Evolutionary conservation across 768 basidiomycete genomes (phyloP).

Genomic region (Suillus occidentalis): DNA sequence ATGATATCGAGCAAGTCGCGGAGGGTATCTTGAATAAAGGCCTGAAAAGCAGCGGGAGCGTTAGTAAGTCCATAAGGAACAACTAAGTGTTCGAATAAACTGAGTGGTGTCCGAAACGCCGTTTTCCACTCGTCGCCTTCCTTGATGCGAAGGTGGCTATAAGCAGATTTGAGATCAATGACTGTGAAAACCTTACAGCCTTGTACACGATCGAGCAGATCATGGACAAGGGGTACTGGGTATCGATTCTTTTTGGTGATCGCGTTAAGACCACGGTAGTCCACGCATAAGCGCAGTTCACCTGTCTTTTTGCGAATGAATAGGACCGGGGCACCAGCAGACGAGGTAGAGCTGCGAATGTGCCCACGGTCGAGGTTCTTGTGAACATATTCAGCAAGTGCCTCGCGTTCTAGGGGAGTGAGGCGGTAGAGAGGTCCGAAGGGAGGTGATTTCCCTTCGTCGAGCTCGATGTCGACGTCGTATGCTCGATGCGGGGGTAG

Average conservation of each 20-base stretch:
- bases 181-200: slow-evolving; percentile 29
- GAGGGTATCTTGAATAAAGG: slow-evolving; percentile 39
- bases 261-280: slow-evolving; percentile 35
- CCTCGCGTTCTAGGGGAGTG: slow-evolving; percentile 30
- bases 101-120: slow-evolving; percentile 38
- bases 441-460: slow-evolving; percentile 25
- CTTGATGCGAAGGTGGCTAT: slow-evolving; percentile 36
- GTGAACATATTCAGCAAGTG: slow-evolving; percentile 36
- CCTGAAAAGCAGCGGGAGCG: slow-evolving; percentile 42
- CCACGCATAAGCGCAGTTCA: slow-evolving; percentile 30
- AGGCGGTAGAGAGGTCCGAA: slow-evolving; percentile 37
- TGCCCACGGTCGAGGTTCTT: slow-evolving; percentile 26
- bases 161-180: slow-evolving; percentile 41
- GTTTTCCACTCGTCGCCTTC: slow-evolving; percentile 44
- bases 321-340: slow-evolving; percentile 33
- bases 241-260: slow-evolving; percentile 36
- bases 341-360: slow-evolving; percentile 29
- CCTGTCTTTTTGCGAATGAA: slow-evolving; percentile 32
- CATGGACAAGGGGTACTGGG: slow-evolving; percentile 32
- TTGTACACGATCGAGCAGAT: slow-evolving; percentile 30
- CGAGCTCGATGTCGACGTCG: slow-evolving; percentile 38
- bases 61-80: slow-evolving; percentile 41
- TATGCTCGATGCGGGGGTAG: slow-evolving; percentile 33
- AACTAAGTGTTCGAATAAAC: slow-evolving; percentile 39
- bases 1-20: no score